Evolutionary conservation across 2,329 filamentous ascomycete species (phyloP).

Genomic region (Myriosclerotinia duriaeana): DNA sequence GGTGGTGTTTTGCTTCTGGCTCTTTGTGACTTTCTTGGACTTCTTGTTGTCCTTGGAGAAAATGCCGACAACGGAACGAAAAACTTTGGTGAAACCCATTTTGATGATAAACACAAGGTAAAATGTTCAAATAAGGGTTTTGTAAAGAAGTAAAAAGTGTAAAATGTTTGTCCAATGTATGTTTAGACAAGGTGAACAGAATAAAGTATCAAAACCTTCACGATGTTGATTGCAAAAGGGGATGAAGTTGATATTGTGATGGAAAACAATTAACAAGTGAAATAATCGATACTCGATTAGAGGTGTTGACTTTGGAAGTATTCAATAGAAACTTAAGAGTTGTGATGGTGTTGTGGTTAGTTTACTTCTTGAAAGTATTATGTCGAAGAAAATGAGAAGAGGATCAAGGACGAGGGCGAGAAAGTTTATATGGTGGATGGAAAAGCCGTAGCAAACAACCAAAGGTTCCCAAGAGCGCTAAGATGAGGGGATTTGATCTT

Average conservation of each 20-base stretch:
- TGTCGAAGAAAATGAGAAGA: neutral
- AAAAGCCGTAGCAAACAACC: neutral
- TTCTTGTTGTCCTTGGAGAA: neutral
- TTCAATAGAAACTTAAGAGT: neutral
- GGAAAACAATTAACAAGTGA: neutral
- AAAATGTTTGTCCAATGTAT: neutral
- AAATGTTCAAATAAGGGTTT: neutral
- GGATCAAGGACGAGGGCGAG: neutral
- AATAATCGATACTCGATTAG: neutral
- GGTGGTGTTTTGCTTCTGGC: neutral
- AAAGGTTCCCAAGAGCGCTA: neutral
- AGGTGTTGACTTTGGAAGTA: neutral
- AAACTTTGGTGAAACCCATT: neutral
- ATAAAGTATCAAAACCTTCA: neutral
- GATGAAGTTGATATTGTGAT: neutral
- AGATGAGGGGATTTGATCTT: neutral
- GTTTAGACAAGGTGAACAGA: neutral
- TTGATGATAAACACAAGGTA: neutral
- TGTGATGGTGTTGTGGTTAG: neutral
- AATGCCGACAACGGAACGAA: neutral
- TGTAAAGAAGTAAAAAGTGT: neutral
- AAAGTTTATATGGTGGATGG: neutral
- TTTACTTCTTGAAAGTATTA: neutral
- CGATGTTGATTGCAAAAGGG: neutral
- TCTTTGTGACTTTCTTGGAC: neutral